Conservation (phyloP, 2,329 filamentous ascomycete genomes). For the Penicillium sp. region DNA sequence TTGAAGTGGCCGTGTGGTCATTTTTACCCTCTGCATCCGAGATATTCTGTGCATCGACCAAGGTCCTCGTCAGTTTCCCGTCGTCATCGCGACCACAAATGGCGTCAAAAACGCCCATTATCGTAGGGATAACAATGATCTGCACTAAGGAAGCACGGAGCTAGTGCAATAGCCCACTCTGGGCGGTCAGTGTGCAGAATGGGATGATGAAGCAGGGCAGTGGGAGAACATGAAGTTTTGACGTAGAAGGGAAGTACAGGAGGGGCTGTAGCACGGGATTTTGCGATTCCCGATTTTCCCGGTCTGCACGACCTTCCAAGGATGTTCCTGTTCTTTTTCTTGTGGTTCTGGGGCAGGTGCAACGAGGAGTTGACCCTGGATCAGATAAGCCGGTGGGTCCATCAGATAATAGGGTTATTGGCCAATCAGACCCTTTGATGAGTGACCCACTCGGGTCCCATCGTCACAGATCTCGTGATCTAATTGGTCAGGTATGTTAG, state of each 20-base stretch:
- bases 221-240: background rate
- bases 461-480: background rate
- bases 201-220: no score
- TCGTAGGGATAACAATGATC: background rate
- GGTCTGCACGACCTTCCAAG: background rate
- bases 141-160: background rate
- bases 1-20: slow-evolving; percentile 2
- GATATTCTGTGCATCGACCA: slow-evolving; percentile 5
- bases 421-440: background rate
- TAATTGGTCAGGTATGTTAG: background rate
- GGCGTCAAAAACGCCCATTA: slow-evolving; percentile 15
- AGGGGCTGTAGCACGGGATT: background rate
- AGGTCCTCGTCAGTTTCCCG: slow-evolving; percentile 6
- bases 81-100: slow-evolving; percentile 16
- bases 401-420: background rate
- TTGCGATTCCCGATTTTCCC: background rate
- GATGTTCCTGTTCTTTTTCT: background rate
- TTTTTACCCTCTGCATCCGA: slow-evolving; percentile 5
- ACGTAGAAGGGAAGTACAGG: background rate
- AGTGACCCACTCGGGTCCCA: background rate
- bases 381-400: background rate
- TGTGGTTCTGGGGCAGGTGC: background rate
- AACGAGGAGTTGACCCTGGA: background rate
- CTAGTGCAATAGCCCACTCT: background rate
- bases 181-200: background rate